Evolutionary conservation across 2,329 filamentous ascomycete genomes (phyloP), one percentile per base, ranked within the genome.

Genomic region (Colletotrichum phormii): DNA sequence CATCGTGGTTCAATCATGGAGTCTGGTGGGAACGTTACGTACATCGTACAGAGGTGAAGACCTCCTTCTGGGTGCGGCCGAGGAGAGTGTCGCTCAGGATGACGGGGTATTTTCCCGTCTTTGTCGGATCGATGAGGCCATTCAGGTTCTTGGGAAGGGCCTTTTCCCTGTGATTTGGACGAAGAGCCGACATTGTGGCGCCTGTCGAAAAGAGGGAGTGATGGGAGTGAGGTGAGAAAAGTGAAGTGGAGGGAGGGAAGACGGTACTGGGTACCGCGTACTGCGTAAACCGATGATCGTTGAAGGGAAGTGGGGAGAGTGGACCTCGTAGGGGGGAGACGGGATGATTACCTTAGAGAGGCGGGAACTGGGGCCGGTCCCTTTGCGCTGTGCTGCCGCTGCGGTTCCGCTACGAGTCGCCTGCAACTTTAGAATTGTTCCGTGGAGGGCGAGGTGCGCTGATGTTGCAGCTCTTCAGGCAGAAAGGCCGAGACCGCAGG

Each of bases 41-140:
- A 91, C 90, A 92, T 81, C 87, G 84, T 61, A 92, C 84, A 67
- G 88, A 88, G 1, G 90, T 92, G 76, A 89, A 91, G 60, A 89
- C 83, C 73, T 91, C 88, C 75, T 88, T 89, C 37, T 87, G 82
- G 1, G 87, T 80, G 74, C 87, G 89, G 54, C 88, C 88, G 46
- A 91, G 82, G 37, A 92, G 82, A 33, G 88, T 87, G 76, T 92
- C 90, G 79, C 90, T 91, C 57, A 92, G 84, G 59, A 92, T 86
- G 68, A 92, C 87, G 62, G 89, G 90, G 77, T 92, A 92, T 78
- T 90, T 89, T 71, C 86, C 89, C 71, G 85, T 83, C 80, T 89
- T 88, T 67, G 89, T 90, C 73, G 90, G 88, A 81, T 92, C 89
- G 71, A 92, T 86, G 67, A 87, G 78, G 76, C 79, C 83, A 79